These are phyloP conservation scores for Crotalaria pallida DNA, from an alignment of 306 rosid species.

Conservation along the genomic window DNA sequence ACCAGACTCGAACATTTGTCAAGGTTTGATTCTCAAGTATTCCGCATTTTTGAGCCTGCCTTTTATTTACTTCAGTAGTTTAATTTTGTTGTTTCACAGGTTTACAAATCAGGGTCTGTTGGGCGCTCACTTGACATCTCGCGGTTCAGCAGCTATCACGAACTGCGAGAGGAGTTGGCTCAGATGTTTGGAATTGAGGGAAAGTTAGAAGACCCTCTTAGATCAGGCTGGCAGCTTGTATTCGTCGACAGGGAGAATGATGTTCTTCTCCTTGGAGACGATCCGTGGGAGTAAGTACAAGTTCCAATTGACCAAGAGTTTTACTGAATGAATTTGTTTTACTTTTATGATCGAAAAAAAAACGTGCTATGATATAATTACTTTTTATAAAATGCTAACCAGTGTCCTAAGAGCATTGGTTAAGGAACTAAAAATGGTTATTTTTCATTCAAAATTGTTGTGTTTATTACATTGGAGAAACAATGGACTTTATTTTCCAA, in stretches of 20 bases:
- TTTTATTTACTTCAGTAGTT: background rate
- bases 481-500: no score
- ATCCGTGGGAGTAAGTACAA: slow-evolving; percentile 91
- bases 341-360: background rate
- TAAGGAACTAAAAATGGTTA: no score
- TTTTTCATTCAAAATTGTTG: no score
- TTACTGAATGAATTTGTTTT: background rate
- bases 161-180: slow-evolving; percentile 88
- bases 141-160: slow-evolving; percentile 88
- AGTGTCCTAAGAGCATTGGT: no score
- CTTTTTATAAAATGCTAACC: no score
- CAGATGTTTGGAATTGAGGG: slow-evolving; percentile 96
- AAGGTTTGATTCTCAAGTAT: slow-evolving; percentile 45
- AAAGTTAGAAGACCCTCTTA: slow-evolving; percentile 83
- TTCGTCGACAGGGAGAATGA: slow-evolving; percentile 97
- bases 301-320: background rate
- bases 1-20: slow-evolving; percentile 63
- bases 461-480: no score
- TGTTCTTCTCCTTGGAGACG: slow-evolving; percentile 94
- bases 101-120: slow-evolving; percentile 78
- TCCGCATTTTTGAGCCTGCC: background rate
- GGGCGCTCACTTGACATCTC: slow-evolving; percentile 93
- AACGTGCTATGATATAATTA: background rate
- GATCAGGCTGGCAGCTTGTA: slow-evolving; percentile 99
- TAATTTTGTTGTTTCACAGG: slow-evolving; percentile 47